A percentile compares a stretch with the other conserved stretches of the same genome.
Conservation (phyloP, 192 early-diverging fungal species). For the Podila epicladia region DNA sequence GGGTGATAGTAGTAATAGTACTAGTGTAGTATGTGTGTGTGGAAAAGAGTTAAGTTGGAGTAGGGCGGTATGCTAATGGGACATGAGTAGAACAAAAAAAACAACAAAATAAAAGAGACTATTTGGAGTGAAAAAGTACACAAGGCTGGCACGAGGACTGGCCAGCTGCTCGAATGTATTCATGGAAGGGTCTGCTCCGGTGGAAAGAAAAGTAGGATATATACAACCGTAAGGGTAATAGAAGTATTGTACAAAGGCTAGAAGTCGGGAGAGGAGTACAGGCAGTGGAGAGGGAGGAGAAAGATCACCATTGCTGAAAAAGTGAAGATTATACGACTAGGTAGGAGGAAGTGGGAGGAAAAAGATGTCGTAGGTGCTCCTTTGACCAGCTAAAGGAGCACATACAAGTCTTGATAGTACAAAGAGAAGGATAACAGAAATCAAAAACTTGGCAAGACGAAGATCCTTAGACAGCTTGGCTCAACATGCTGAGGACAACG, state of each 20-base stretch:
- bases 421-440: slow-evolving; percentile 7
- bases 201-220: slow-evolving; percentile 4
- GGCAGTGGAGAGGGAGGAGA: too few relatives aligned
- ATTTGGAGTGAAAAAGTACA: background rate
- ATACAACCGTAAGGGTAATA: background rate
- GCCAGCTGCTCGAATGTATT: too few relatives aligned
- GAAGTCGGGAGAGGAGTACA: background rate
- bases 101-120: slow-evolving; percentile 3
- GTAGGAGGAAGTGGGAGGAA: background rate
- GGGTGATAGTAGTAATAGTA: background rate
- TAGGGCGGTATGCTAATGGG: too few relatives aligned
- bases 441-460: background rate
- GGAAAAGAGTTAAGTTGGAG: background rate
- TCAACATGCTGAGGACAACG: slow-evolving; percentile 46
- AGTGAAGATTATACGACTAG: too few relatives aligned
- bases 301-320: too few relatives aligned
- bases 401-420: background rate
- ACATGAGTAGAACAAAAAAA: background rate
- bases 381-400: background rate
- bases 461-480: slow-evolving; percentile 38
- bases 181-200: too few relatives aligned
- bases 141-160: too few relatives aligned
- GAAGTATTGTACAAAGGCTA: background rate
- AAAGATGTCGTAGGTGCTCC: background rate
- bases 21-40: background rate